Base-by-base conservation (phyloP, 495 filamentous ascomycete genomes). In the Rhizodiscina lignyota region DNA sequence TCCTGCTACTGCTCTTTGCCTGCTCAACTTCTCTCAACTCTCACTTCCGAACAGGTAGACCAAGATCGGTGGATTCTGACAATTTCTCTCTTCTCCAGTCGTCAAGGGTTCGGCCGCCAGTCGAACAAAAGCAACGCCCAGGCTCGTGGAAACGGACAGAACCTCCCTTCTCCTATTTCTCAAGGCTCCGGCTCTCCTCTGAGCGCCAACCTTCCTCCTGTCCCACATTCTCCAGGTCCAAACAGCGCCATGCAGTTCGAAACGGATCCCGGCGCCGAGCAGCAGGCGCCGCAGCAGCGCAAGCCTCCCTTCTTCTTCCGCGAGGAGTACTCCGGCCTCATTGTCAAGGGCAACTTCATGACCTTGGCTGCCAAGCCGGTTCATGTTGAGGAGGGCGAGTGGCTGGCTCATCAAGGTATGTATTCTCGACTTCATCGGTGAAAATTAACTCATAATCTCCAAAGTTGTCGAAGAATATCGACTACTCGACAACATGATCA, bases 341-440 rank as follows among this genome's bases (percentile, higher is more conserved):
- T 91, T 39, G 86, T 93, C 42, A 91, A 83, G 58, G 86, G 86
- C 30, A 94, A 93, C 58, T 93, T 93, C 53, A 83, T 91, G 79
- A 93, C 86, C 16, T 59, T 94, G 29, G 87, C 83, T 45, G 81
- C 81, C 34, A 79, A 81, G 50, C 86, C 86, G 5, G 80, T 81
- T 54, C 77, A 83, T 34, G 78, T 93, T 19, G 86, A 93, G 52
- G 67, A 80, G 40, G 85, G 83, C 21, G 86, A 94, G 50, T 94
- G 86, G 86, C 61, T 92, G 40, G 84, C 85, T 36, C 85, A 93
- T 57, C 86, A 93, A 70, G 77, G 86, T 91, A 63, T 57, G 64
- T 49, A 30, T 28, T 37, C 27, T 13, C 10, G 11, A 40, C 17
- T 2, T 35, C 13, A 15, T 21, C 17, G 1, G 15, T 39, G 12